Conservation (phyloP, 1,139 yeast genomes). For the Geotrichum phurueaensis region DNA sequence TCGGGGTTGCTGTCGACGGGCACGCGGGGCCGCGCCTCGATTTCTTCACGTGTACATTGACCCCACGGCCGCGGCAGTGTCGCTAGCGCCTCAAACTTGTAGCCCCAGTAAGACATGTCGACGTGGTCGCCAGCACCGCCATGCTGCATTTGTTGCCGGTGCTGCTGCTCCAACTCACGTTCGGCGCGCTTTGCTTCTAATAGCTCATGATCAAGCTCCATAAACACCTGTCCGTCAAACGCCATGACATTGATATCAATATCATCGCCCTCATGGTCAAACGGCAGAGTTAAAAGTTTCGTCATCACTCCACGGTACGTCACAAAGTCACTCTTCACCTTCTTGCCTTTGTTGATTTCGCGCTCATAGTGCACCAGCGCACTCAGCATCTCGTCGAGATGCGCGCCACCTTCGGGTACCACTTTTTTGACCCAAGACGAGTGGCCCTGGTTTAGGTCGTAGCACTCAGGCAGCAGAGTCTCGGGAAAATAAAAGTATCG, state of each 20-base stretch:
- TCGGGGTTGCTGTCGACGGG: conserved; percentile 68
- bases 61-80: conserved; percentile 77
- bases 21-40: conserved; percentile 55
- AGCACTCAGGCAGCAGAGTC: conserved; percentile 43
- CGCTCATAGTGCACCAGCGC: conserved; percentile 54
- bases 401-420: conserved; percentile 42
- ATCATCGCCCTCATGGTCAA: conserved; percentile 45
- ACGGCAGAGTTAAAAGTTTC: conserved; percentile 57
- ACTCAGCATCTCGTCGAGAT: conserved; percentile 52
- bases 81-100: conserved; percentile 76
- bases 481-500: conserved; percentile 77
- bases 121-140: conserved; percentile 26
- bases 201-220: conserved; percentile 52
- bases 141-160: conserved; percentile 22
- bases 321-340: conserved; percentile 57
- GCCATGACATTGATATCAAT: conserved; percentile 55
- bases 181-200: conserved; percentile 3
- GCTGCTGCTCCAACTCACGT: conserved; percentile 22
- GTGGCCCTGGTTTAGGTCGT: conserved; percentile 63
- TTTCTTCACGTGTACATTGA: conserved; percentile 52
- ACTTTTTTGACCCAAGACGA: conserved; percentile 52
- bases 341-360: conserved; percentile 39
- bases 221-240: conserved; percentile 82
- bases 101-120: conserved; percentile 42
- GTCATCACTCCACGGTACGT: conserved; percentile 83